Base-by-base conservation (phyloP, 2,329 filamentous ascomycete genomes). In the Apiospora malaysiana region DNA sequence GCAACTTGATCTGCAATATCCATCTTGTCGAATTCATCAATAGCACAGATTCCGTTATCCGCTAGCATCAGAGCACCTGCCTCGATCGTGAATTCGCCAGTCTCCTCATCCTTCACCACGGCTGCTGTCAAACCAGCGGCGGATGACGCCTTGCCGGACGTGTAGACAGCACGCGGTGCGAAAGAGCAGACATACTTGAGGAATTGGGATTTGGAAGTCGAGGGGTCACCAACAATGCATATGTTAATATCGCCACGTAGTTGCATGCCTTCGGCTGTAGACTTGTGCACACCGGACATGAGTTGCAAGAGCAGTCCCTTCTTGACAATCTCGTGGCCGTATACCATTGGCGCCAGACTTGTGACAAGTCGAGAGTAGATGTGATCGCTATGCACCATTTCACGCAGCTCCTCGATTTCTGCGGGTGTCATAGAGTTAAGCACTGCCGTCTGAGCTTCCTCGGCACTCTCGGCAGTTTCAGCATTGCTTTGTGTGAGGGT, bases 11-110 rank as follows among this genome's bases (percentile, higher is more conserved):
- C 96, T 69, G 86, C 91, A 73, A 99, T 93, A 78, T 99, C 96
- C 96, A 99, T 99, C 85, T 99, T 99, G 89, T 99, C 96, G 77
- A 99, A 99, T 81, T 99, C 96, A 79, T 99, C 96, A 80, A 99
- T 99, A 72, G 94, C 95, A 82, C 96, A 99, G 77, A 98, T 97
- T 69, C 96, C 96, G 75, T 97, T 98, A 78, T 98, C 92, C 27
- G 96, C 96, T 72, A 99, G 86, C 96, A 99, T 98, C 71, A 99
- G 90, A 16, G 96, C 96, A 84, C 96, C 96, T 8, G 96, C 96
- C 84, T 99, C 96, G 76, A 99, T 99, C 18, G 96, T 99, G 81
- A 98, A 98, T 79, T 99, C 96, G 74, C 96, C 96, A 25, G 96
- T 99, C 83, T 99, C 96, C 79, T 98, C 95, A 78, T 99, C 96